These are phyloP conservation scores for Chlamydomonas incerta DNA, from an alignment of 139 green algal genomes.

Conservation along the genomic window DNA sequence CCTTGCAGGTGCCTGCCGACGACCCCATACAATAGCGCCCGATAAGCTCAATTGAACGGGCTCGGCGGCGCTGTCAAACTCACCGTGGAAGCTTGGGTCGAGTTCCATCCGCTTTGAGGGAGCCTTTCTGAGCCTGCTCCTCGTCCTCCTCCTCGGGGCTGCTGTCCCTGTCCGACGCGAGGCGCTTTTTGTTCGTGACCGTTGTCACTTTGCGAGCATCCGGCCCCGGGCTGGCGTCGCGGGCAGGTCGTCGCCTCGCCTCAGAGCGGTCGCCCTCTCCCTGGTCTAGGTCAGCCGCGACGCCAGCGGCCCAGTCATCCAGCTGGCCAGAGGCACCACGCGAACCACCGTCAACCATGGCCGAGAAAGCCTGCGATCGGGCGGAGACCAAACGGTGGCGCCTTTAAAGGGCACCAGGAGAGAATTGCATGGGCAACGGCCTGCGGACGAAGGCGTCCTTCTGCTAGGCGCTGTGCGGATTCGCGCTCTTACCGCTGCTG, in stretches of 20 bases:
- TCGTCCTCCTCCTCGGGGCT: constrained; percentile 21
- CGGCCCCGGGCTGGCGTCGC: too few species aligned
- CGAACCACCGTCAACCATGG: too few species aligned
- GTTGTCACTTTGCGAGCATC: too few species aligned
- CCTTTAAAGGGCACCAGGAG: too few species aligned
- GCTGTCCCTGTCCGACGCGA: neutral
- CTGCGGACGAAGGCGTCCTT: too few species aligned
- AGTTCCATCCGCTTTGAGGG: neutral
- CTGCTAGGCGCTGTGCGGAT: too few species aligned
- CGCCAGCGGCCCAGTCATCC: constrained; percentile 13
- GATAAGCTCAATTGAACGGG: neutral
- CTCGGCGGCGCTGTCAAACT: neutral
- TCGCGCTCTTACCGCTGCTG: too few species aligned
- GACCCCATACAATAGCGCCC: too few species aligned
- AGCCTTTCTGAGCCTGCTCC: too few species aligned
- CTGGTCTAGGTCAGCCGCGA: constrained; percentile 3
- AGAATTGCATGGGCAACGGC: too few species aligned
- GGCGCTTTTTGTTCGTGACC: neutral
- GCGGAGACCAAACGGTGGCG: too few species aligned
- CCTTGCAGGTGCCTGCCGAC: too few species aligned
- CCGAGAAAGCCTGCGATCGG: neutral
- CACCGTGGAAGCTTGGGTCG: constrained; percentile 28
- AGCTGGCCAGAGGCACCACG: constrained; percentile 1
- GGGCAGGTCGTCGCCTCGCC: neutral
- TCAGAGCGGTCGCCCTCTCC: neutral